These are phyloP conservation scores for Mortierella sp. DNA, from an alignment of 371 early-diverging fungal genomes.

Conservation along the genomic window DNA sequence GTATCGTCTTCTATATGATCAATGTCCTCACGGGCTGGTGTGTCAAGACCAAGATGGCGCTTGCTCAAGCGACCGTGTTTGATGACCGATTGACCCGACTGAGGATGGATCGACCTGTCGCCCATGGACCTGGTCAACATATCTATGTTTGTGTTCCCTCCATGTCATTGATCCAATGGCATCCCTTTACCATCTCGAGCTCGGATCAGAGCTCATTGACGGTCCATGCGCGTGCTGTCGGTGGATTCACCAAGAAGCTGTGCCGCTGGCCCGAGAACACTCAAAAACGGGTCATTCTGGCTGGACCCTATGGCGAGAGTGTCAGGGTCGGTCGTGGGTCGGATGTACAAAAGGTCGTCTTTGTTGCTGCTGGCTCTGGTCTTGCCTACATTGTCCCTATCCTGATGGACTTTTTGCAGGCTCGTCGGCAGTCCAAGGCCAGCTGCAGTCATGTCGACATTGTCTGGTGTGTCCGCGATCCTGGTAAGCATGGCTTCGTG, in stretches of 20 bases:
- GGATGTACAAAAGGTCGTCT: conserved; percentile 55
- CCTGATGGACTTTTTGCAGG: conserved; percentile 60
- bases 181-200: conserved; percentile 73
- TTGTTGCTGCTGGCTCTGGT: conserved; percentile 69
- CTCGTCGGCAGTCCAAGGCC: conserved; percentile 24
- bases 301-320: conserved; percentile 65
- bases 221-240: conserved; percentile 64
- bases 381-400: conserved; percentile 67
- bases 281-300: conserved; percentile 62
- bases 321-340: conserved; percentile 35
- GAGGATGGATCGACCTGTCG: conserved; percentile 59
- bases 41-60: conserved; percentile 63
- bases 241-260: conserved; percentile 66
- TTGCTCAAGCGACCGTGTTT: conserved; percentile 63
- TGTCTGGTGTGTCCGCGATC: conserved; percentile 45
- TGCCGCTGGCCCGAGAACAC: conserved; percentile 57
- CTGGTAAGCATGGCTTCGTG: conserved; percentile 10
- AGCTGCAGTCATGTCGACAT: conserved; percentile 23
- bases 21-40: conserved; percentile 70
- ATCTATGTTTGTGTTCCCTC: conserved; percentile 68
- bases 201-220: conserved; percentile 44
- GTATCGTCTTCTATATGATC: conserved; percentile 63
- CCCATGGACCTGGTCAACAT: conserved; percentile 66
- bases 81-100: conserved; percentile 63
- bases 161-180: conserved; percentile 71